These are phyloP conservation scores for Rhodotorula kratochvilovae DNA, from an alignment of 768 basidiomycete species.

Conservation along the genomic window DNA sequence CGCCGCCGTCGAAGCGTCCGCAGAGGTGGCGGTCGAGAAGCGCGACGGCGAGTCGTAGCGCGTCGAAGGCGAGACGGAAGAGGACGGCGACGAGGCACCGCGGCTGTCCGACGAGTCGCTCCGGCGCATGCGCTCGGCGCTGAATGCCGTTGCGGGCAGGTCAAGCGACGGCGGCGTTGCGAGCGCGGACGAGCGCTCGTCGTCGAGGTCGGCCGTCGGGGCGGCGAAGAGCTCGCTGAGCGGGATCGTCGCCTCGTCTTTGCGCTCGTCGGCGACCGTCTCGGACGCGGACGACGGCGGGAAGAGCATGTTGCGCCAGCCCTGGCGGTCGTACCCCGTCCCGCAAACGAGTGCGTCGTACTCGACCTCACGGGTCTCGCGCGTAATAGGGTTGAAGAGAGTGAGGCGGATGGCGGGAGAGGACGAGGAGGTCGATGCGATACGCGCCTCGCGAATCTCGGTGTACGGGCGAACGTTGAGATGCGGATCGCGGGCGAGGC, in stretches of 20 bases:
- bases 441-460: constrained; percentile 13
- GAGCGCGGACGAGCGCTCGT: not conserved
- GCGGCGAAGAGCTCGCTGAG: constrained; percentile 14
- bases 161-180: constrained; percentile 9
- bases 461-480: constrained; percentile 49
- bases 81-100: not conserved
- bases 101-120: not conserved
- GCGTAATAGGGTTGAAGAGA: constrained; percentile 50
- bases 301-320: constrained; percentile 48
- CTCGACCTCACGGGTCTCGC: constrained; percentile 44
- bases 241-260: constrained; percentile 23
- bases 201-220: not conserved
- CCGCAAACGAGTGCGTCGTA: constrained; percentile 57
- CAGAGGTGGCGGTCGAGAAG: not conserved
- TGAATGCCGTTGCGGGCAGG: constrained; percentile 18
- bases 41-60: not conserved
- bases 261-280: constrained; percentile 48
- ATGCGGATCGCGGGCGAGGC: constrained; percentile 49
- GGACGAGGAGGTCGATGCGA: not conserved
- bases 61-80: not conserved
- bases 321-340: constrained; percentile 57
- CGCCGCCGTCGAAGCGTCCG: constrained; percentile 27
- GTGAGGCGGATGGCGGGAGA: constrained; percentile 44
- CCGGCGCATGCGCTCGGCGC: not conserved
- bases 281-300: constrained; percentile 48